Conservation (phyloP, 176 grass and related monocot genomes). For the Carex cristatella region DNA sequence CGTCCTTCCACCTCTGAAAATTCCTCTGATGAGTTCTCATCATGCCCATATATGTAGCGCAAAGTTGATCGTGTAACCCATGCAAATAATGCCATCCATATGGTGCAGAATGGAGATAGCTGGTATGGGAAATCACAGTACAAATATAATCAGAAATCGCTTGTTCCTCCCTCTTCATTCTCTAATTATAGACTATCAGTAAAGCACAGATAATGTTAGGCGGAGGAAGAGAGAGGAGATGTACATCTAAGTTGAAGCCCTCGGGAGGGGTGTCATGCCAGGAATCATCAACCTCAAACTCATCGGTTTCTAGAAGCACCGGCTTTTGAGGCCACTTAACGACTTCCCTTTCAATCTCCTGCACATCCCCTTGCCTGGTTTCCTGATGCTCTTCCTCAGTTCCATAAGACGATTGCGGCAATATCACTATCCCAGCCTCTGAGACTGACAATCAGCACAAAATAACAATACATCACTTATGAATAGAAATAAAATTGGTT, state of each 20-base stretch:
- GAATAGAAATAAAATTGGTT: background rate
- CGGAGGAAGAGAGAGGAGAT: background rate
- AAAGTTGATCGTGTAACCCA: constrained; percentile 73
- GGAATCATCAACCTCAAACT: constrained; percentile 83
- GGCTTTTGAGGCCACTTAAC: constrained; percentile 82
- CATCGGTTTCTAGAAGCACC: constrained; percentile 71
- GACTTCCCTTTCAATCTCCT: constrained; percentile 50
- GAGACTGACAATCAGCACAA: constrained; percentile 38
- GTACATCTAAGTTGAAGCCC: constrained; percentile 71
- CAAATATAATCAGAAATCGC: constrained; percentile 5
- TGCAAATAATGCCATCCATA: constrained; percentile 67
- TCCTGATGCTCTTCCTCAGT: constrained; percentile 23
- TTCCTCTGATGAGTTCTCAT: constrained; percentile 41
- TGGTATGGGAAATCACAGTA: constrained; percentile 29
- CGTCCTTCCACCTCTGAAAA: constrained; percentile 50
- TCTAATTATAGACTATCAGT: background rate
- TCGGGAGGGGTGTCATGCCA: constrained; percentile 84
- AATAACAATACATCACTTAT: background rate
- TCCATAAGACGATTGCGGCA: constrained; percentile 33
- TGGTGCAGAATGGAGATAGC: constrained; percentile 68
- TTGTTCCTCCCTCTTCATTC: background rate
- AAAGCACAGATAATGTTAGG: background rate
- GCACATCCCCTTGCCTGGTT: constrained; percentile 23
- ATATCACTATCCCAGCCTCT: constrained; percentile 64
- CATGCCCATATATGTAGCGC: constrained; percentile 61